A percentile compares a stretch with the other conserved stretches of the same genome.
Evolutionary conservation across 1,284 basidiomycete genomes (phyloP).

Genomic region (Cystobasidiaceae sp.): DNA sequence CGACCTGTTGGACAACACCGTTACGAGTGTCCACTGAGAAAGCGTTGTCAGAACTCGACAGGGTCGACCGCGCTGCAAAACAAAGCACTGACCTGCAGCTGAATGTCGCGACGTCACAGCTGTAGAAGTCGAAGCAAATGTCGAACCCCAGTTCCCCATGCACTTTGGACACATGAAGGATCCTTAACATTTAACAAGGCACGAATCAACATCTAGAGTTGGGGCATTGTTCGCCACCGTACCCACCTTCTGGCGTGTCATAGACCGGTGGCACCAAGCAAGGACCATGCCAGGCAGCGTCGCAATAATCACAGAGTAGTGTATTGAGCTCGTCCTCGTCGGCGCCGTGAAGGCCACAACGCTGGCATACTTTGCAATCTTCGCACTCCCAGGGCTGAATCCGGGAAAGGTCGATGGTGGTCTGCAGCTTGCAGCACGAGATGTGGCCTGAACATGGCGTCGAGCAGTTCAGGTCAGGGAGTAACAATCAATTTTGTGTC

Average conservation of each 20-base stretch:
- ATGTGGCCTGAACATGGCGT: background rate
- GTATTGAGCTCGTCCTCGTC: slow-evolving; percentile 35
- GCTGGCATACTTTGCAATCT: slow-evolving; percentile 90
- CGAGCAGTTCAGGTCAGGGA: background rate
- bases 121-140: no score
- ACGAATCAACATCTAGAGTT: background rate
- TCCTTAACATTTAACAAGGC: no score
- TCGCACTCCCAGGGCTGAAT: slow-evolving; percentile 79
- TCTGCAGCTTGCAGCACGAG: background rate
- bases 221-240: background rate
- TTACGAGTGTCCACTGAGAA: no score
- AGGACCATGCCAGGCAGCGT: slow-evolving; percentile 91
- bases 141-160: no score
- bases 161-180: no score
- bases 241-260: background rate
- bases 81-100: no score
- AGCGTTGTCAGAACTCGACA: no score
- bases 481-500: no score
- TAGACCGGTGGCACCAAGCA: slow-evolving; percentile 62
- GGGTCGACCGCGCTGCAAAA: no score
- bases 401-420: background rate
- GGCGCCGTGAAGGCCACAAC: slow-evolving; percentile 76
- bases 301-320: slow-evolving; percentile 88
- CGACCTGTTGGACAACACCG: no score
- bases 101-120: no score